Evolutionary conservation across 2,329 filamentous ascomycete species (phyloP).

Genomic region (Aspergillus ruber): DNA sequence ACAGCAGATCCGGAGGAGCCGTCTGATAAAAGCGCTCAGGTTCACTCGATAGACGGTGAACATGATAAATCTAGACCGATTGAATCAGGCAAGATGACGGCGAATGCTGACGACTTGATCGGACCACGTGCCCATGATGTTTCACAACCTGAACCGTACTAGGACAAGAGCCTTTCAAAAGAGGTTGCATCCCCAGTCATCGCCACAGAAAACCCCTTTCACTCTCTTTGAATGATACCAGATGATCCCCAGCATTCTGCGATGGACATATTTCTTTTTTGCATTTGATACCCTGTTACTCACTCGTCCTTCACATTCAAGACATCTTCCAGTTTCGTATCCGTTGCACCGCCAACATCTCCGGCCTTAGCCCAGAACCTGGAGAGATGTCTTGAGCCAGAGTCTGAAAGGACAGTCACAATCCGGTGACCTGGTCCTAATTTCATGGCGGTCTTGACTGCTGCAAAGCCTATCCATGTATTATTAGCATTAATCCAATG

Average conservation of each 20-base stretch:
- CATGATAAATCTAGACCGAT: too few species aligned
- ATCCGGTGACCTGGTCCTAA: slow-evolving; percentile 44
- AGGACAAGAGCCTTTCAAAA: neutral
- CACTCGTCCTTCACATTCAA: slow-evolving; percentile 31
- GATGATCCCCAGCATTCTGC: too few species aligned
- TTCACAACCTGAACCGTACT: neutral
- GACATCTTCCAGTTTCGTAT: slow-evolving; percentile 42
- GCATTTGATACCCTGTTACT: slow-evolving; percentile 11
- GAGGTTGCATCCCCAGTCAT: neutral
- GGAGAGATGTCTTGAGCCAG: slow-evolving; percentile 47
- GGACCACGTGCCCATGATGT: neutral
- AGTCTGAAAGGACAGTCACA: slow-evolving; percentile 46
- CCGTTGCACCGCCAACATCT: slow-evolving; percentile 39
- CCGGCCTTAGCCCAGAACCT: slow-evolving; percentile 46
- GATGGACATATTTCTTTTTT: neutral
- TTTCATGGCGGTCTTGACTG: slow-evolving; percentile 40
- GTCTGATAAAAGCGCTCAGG: too few species aligned
- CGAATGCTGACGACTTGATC: neutral
- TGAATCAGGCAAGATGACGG: neutral
- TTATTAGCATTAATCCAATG: slow-evolving; percentile 3
- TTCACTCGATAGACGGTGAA: too few species aligned
- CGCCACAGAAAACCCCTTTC: neutral
- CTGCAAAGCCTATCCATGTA: slow-evolving; percentile 38
- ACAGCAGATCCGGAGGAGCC: too few species aligned
- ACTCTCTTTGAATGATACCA: neutral